Conservation (phyloP, 139 green algal species). For the Coccomyxa sp. region DNA sequence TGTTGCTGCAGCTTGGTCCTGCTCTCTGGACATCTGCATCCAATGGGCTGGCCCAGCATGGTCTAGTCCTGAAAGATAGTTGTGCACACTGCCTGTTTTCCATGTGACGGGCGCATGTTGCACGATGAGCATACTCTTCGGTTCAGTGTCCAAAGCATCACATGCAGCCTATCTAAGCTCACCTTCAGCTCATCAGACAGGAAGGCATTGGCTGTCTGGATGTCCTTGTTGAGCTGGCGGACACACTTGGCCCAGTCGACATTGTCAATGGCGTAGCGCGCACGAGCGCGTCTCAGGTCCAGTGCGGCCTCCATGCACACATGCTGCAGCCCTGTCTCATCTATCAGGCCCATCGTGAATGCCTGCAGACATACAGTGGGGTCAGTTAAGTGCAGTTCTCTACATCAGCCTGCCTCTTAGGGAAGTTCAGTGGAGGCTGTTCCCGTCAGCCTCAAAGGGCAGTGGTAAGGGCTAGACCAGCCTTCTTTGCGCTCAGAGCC, state of each 20-base stretch:
- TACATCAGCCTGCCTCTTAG: neutral
- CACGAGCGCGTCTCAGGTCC: constrained; percentile 20
- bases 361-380: constrained; percentile 22
- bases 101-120: neutral
- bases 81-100: too few species aligned
- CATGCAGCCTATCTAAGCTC: neutral
- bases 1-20: too few species aligned
- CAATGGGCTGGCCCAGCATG: too few species aligned
- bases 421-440: neutral
- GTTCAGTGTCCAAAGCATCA: neutral
- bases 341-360: constrained; percentile 33
- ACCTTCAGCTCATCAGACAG: constrained; percentile 32
- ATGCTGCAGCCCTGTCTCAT: constrained; percentile 22
- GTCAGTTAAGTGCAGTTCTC: neutral
- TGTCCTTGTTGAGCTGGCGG: constrained; percentile 36
- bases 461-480: neutral
- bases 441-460: neutral
- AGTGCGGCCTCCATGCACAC: constrained; percentile 25
- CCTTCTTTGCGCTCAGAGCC: neutral
- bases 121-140: neutral
- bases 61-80: too few species aligned
- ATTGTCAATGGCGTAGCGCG: constrained; percentile 5
- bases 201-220: constrained; percentile 32
- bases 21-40: too few species aligned
- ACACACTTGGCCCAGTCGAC: constrained; percentile 22